phyloP scores from a whole-genome alignment of 768 basidiomycete genomes.

The Pleurotus tuber-regium region DNA sequence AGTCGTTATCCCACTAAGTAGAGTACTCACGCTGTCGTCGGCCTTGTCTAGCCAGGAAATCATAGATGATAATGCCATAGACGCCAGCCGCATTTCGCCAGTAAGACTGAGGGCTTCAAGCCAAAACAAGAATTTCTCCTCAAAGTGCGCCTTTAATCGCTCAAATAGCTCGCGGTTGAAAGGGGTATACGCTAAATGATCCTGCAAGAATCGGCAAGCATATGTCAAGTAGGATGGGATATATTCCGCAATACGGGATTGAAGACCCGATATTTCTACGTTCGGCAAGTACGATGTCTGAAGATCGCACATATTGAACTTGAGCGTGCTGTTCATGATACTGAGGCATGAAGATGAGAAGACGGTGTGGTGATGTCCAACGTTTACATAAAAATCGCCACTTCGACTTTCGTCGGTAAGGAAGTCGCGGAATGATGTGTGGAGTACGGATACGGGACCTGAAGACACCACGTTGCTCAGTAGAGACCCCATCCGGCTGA shows the following conservation, averaged over 20 bases:
- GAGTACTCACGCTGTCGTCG: too few species aligned
- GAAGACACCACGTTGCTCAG: conserved; percentile 16
- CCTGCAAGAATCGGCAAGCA: conserved; percentile 34
- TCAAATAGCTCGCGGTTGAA: conserved; percentile 9
- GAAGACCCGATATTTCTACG: conserved; percentile 19
- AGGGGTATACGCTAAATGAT: conserved; percentile 21
- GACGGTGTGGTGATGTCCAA: conserved; percentile 11
- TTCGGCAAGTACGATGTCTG: conserved; percentile 31
- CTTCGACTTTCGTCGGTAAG: conserved; percentile 22
- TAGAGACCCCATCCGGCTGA: conserved; percentile 20
- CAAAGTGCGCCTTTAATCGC: conserved; percentile 19
- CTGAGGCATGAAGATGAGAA: conserved; percentile 23
- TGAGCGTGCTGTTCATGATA: conserved; percentile 28
- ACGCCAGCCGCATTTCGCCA: conserved; percentile 13
- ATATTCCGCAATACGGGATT: conserved; percentile 13
- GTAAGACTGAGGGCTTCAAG: conserved; percentile 32
- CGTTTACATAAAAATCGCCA: conserved; percentile 19
- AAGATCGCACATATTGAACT: conserved; percentile 38
- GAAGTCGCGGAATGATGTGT: conserved; percentile 34
- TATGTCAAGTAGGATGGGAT: conserved; percentile 32
- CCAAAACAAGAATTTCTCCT: conserved; percentile 32
- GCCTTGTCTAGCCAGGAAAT: background rate
- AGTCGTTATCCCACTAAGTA: too few species aligned
- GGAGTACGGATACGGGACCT: conserved; percentile 25
- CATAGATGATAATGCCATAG: conserved; percentile 3